Conservation (phyloP, 169 alveolate genomes). For the Plasmodium gaboni region DNA sequence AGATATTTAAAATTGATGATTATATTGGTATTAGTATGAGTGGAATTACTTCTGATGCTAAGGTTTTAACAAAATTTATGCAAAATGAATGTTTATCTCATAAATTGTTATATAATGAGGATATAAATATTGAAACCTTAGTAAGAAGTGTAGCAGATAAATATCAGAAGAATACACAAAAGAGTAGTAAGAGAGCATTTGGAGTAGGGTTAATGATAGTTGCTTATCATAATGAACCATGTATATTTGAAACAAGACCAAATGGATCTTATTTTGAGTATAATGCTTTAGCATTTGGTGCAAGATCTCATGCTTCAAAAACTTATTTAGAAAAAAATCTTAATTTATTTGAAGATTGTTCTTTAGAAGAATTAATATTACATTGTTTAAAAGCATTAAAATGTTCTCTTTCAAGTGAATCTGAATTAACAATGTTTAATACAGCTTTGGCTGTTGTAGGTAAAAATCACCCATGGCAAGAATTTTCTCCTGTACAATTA, state of each 20-base stretch:
- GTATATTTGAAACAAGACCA: constrained; percentile 96
- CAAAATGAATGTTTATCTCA: constrained; percentile 95
- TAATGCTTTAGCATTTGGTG: constrained; percentile 97
- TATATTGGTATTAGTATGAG: constrained; percentile 98
- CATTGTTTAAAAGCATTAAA: constrained; percentile 94
- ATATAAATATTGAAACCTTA: constrained; percentile 93
- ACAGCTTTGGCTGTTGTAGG: constrained; percentile 91
- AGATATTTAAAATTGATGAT: constrained; percentile 95
- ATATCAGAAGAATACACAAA: constrained; percentile 96
- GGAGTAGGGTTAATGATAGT: constrained; percentile 98
- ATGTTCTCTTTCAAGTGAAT: constrained; percentile 92
- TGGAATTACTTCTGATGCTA: constrained; percentile 99
- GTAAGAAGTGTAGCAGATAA: constrained; percentile 94
- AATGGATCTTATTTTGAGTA: constrained; percentile 97
- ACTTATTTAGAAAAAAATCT: constrained; percentile 96
- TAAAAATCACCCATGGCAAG: constrained; percentile 83
- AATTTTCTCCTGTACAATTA: constrained; percentile 25
- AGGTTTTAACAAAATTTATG: constrained; percentile 87
- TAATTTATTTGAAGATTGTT: constrained; percentile 86
- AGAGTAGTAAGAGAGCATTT: constrained; percentile 97
- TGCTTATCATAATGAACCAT: constrained; percentile 94
- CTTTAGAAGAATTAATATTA: constrained; percentile 86
- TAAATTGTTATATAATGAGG: constrained; percentile 94
- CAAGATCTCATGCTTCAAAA: constrained; percentile 97
- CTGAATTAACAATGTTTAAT: constrained; percentile 90